A percentile compares a stretch with the other conserved stretches of the same genome.
These are phyloP conservation scores for Phaeolepiota aurea DNA, from an alignment of 768 basidiomycete genomes.

Conservation along the genomic window DNA sequence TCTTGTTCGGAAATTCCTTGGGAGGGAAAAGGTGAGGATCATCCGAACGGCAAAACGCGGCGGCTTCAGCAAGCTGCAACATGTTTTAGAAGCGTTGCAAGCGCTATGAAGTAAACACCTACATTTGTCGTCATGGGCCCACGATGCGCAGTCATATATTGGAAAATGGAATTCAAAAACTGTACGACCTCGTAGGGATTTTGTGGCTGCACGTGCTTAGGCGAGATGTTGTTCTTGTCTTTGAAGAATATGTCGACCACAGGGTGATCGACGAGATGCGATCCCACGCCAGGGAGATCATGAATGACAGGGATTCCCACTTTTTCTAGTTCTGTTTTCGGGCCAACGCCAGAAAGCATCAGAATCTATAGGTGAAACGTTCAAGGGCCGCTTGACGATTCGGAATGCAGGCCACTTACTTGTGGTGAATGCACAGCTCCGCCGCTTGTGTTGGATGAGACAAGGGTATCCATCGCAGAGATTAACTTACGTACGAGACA, in stretches of 20 bases:
- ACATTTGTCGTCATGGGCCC: conserved; percentile 54
- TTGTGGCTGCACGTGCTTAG: conserved; percentile 28
- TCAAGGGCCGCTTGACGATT: neutral
- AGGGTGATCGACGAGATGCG: conserved; percentile 64
- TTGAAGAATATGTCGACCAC: conserved; percentile 42
- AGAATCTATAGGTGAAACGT: conserved; percentile 27
- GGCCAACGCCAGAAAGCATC: conserved; percentile 73
- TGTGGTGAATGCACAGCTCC: conserved; percentile 56
- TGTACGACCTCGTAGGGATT: conserved; percentile 17
- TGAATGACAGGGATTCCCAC: conserved; percentile 47
- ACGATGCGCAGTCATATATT: conserved; percentile 34
- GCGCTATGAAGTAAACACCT: conserved; percentile 10
- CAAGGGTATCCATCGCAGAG: neutral
- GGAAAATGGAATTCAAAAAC: conserved; percentile 21
- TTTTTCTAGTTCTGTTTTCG: conserved; percentile 42
- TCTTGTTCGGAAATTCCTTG: conserved; percentile 16
- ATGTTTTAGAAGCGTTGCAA: too few relatives aligned
- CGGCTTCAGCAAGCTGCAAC: conserved; percentile 38
- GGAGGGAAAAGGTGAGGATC: conserved; percentile 38
- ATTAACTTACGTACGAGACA: conserved; percentile 35
- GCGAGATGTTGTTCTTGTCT: conserved; percentile 37
- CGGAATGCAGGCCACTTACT: conserved; percentile 12
- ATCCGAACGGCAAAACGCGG: conserved; percentile 43
- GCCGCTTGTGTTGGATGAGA: conserved; percentile 24
- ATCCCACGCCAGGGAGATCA: conserved; percentile 69